Evolutionary conservation across 805 yeast species (phyloP).

Genomic region (Candida sphagnicola): DNA sequence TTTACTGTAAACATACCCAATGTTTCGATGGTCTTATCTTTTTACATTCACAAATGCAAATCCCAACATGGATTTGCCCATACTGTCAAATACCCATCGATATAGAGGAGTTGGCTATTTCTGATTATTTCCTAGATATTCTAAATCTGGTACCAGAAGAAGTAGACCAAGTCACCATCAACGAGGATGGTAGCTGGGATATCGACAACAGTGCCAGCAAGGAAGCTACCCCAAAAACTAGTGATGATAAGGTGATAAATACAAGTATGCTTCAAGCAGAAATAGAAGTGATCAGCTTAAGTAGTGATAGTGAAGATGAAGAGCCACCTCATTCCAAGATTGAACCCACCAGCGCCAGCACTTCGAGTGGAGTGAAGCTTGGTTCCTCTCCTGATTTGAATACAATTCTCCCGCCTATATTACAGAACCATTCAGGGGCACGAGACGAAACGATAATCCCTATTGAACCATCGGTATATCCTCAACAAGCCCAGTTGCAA

Average conservation of each 20-base stretch:
- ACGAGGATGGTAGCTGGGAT: conserved; percentile 73
- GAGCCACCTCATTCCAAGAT: no score
- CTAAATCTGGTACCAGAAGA: conserved; percentile 44
- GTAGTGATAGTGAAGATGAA: conserved; percentile 47
- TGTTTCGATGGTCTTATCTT: conserved; percentile 84
- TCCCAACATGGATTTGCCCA: conserved; percentile 88
- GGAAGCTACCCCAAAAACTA: conserved; percentile 1
- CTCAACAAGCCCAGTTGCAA: no score
- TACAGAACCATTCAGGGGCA: no score
- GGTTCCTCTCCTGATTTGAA: no score
- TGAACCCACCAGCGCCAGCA: no score
- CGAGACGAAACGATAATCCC: no score
- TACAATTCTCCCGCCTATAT: no score
- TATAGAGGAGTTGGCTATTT: conserved; percentile 60
- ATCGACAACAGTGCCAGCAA: conserved; percentile 8
- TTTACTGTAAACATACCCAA: conserved; percentile 72
- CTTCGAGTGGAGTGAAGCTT: no score
- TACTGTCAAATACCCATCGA: conserved; percentile 57
- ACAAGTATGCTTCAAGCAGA: conserved; percentile 13
- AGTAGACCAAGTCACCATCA: conserved; percentile 55
- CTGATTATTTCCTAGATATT: conserved; percentile 69
- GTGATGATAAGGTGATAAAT: conserved; percentile 4
- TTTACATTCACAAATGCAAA: conserved; percentile 69
- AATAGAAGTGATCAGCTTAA: conserved; percentile 46
- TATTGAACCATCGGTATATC: no score